Conservation (phyloP, 225 moss, liverwort and hornwort species). For the Physcomitrellopsis africana region DNA sequence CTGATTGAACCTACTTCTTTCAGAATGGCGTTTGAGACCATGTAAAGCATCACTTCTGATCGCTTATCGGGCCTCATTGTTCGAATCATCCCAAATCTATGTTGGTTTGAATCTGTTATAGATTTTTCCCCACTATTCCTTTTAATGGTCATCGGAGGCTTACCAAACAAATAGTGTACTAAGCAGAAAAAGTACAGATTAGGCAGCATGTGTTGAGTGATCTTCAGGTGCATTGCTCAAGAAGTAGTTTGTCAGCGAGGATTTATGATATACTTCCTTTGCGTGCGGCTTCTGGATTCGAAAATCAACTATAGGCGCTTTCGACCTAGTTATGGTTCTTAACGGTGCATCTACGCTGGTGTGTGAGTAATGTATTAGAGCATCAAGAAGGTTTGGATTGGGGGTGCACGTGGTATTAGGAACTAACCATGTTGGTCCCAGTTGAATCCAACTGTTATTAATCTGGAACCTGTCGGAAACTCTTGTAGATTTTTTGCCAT, state of each 20-base stretch:
- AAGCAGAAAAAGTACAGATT: conserved; percentile 8
- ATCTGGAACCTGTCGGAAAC: neutral
- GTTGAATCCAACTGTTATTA: neutral
- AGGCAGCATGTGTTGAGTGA: neutral
- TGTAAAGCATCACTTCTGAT: neutral
- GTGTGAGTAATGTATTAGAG: neutral
- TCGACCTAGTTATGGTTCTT: conserved; percentile 8
- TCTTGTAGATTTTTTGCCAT: neutral
- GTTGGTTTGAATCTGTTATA: neutral
- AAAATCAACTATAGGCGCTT: neutral
- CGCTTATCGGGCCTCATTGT: conserved; percentile 3
- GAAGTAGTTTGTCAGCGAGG: no score
- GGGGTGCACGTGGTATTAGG: neutral
- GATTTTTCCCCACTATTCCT: neutral
- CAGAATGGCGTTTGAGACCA: neutral
- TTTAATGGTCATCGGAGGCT: no score
- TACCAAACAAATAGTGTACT: conserved; percentile 17
- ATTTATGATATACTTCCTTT: no score
- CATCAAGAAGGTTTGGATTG: conserved; percentile 16
- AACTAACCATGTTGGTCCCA: neutral
- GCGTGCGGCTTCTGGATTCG: no score
- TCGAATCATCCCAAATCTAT: neutral
- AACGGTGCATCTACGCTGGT: neutral
- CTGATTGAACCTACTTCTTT: neutral
- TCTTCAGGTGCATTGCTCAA: no score